Evolutionary conservation across 768 basidiomycete genomes (phyloP), one percentile per base, ranked within the genome.

Genomic region (Phylloporus sp.): DNA sequence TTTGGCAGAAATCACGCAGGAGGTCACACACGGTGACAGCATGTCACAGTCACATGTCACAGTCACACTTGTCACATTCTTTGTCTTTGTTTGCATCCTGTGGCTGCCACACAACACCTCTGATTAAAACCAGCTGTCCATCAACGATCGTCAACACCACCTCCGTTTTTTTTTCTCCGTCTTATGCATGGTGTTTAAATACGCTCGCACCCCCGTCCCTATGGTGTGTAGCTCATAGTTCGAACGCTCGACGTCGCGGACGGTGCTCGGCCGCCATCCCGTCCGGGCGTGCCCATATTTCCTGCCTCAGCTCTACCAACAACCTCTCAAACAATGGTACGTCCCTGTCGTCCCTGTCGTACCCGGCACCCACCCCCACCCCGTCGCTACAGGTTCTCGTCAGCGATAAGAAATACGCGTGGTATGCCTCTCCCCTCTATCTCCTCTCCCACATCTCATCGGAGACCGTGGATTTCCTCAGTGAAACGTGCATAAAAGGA

Each of bases 401-500:
- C 67, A 81, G 79, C 65, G 78, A 76, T 66, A 86, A 84, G 73
- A 91, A 90, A 76, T 91, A 88, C 66, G 88, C 88, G 57, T 91
- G 88, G 87, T 89, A 66, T 29, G 84, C 50, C 59, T n/a, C 55
- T 45, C 36, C 47, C 16, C 26, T 31, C 27, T 45, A 15, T 43
- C n/a, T 24, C n/a, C 20, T n/a, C 15, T 13, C 36, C 43, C 49
- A n/a, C 49, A 49, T 50, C 50, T 35, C 50, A 49, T 49, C 36
- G 36, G 45, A 47, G 24, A 26, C n/a, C 32, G 20, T n/a, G 13
- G 10, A 1, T 44, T 48, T 2, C 45, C 53, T 22, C 60, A 92
- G 91, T 70, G 89, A 89, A 75, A 88, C 90, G 59, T 95, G 93
- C 74, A 94, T 94, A 71, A 93, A 93, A 72, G 93, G 92, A 16